Base-by-base conservation (phyloP, 2,329 filamentous ascomycete genomes). In the Fusarium sp. region DNA sequence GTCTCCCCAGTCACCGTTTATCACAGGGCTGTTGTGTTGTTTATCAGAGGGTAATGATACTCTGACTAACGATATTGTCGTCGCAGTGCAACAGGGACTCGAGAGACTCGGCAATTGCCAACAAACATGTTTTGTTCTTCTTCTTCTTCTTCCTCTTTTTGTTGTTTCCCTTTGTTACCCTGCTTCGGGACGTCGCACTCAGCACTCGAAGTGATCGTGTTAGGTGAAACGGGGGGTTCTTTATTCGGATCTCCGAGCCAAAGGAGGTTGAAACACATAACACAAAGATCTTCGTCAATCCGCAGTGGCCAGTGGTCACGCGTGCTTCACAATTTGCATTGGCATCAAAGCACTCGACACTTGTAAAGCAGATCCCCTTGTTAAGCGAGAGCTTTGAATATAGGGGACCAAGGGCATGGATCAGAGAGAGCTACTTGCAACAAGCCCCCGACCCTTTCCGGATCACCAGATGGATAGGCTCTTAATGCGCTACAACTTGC, bases 321-420 rank as follows among this genome's bases (percentile, higher is more conserved):
- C 73, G 73, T 60, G 65, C 62, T 62, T 75, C 65, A 54, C 68
- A 77, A 72, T 71, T 77, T 77, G 67, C 67, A 73, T 67, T 75
- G 75, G 63, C 60, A 67, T 74, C 64, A 63, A 60, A 64, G 65
- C 42, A 50, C 40, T 50, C 60, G 50, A 60, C 57, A 56, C 59
- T 68, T 50, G 30, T 23, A 43, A 38, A 60, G 32, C 40, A 52
- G 28, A 65, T 38, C 35, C 53, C 52, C 49, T 35, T 63, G n/a
- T 38, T 66, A 60, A 58, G 67, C 62, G 46, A 60, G 56, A 53
- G 57, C 33, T 56, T 43, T 50, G 58, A 40, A 43, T 33, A 56
- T 56, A 66, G 47, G 42, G 49, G 58, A 60, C 54, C 56, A 47
- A 35, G 46, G 35, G 63, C 69, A 60, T 63, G 67, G 67, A 19